Evolutionary conservation across 106 monocot species (phyloP), one percentile per base, ranked within the genome.

Genomic region (Acorus gramineus): DNA sequence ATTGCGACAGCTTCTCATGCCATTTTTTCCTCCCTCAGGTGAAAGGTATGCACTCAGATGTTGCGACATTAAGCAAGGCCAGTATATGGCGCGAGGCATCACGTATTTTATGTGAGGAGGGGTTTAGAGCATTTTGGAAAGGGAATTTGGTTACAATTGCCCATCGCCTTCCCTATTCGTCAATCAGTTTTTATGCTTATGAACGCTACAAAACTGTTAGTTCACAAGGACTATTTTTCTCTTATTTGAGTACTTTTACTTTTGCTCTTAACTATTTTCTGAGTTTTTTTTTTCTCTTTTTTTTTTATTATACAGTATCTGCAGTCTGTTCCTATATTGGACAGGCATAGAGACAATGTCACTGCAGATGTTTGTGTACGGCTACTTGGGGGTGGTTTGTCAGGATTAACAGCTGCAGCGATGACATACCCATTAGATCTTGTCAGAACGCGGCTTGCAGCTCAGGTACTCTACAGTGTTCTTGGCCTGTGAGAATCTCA

Each of bases 121-220:
- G 90, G 5, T 69, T 96, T 66, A 78, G 74, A 70, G 95, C 95
- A 28, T 96, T 96, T 60, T 96, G 95, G 95, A 96, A 81, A 73
- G 95, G 95, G 49, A 96, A 90, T 63, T 76, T 95, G 62, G 95
- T 96, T 44, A 96, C 95, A 4, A 81, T 96, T 61, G 80, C 73
- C 11, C 95, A 96, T 69, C 86, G 95, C 0, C 74, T 96, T 42
- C 95, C 95, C 56, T 96, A 87, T 69, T 96, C 95, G 11, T 87
- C 95, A 3, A 90, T 96, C 46, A 96, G 80, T 73, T 96, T 96
- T 63, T 96, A 83, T 79, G 64, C 95, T 42, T 96, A 96, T 60
- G 95, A 90, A 42, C 82, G 74, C 12, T 96, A 96, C 78, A 96
- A 96, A 66, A 77, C 56, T 65, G 86, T 90, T 71, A 64, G 84